phyloP scores from a whole-genome alignment of 108 stramenopile genomes.

The Pseudonitzschia pungens region DNA sequence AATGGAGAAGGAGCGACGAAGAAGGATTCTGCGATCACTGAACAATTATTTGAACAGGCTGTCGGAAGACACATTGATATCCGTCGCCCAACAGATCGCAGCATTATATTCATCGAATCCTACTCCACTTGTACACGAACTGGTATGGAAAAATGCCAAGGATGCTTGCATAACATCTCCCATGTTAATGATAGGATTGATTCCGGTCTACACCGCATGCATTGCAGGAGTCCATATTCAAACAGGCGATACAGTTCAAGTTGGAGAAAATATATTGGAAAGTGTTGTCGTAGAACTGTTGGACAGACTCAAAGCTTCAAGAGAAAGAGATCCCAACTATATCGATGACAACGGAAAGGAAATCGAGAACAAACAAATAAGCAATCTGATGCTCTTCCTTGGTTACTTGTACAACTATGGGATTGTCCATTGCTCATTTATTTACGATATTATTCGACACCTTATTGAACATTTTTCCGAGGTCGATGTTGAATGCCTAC shows the following conservation, averaged over 20 bases:
- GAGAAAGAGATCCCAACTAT: conserved; percentile 2
- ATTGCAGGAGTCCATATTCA: conserved; percentile 78
- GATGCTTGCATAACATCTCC: conserved; percentile 61
- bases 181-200: conserved; percentile 77
- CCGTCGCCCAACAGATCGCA: conserved; percentile 71
- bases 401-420: conserved; percentile 93
- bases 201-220: conserved; percentile 78
- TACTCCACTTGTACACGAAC: conserved; percentile 63
- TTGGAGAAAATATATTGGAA: conserved; percentile 74
- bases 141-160: conserved; percentile 71
- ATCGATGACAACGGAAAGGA: conserved; percentile 25
- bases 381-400: conserved; percentile 83
- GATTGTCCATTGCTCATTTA: conserved; percentile 84
- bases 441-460: conserved; percentile 87
- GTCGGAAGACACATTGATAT: conserved; percentile 86
- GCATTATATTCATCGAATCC: conserved; percentile 52
- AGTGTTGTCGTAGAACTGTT: conserved; percentile 54
- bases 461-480: conserved; percentile 81
- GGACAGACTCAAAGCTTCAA: conserved; percentile 31
- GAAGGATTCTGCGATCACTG: conserved; percentile 61
- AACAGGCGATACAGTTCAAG: conserved; percentile 73
- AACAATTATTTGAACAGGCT: conserved; percentile 91
- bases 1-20: conserved; percentile 25
- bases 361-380: conserved; percentile 58
- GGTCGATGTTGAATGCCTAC: conserved; percentile 84